Evolutionary conservation across 345 rosid species (phyloP).

Genomic region (Aurinia saxatilis): DNA sequence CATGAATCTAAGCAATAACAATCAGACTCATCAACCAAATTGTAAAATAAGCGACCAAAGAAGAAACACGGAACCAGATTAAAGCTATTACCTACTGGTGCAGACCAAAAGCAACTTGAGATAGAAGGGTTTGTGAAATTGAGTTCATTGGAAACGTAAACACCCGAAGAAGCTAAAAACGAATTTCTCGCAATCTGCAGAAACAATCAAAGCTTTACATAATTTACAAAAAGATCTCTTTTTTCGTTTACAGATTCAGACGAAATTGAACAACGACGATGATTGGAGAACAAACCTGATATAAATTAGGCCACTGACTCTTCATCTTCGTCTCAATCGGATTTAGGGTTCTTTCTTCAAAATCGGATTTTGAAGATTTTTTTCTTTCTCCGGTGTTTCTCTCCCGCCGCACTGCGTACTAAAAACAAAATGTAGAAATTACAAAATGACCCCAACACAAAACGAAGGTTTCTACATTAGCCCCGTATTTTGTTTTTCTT

Average conservation of each 20-base stretch:
- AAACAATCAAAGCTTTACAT: neutral
- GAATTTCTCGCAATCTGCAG: slow-evolving; percentile 19
- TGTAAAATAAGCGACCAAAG: no score
- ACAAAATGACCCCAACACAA: neutral
- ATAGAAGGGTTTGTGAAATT: slow-evolving; percentile 14
- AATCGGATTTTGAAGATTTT: neutral
- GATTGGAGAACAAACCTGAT: slow-evolving; percentile 8
- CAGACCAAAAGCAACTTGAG: slow-evolving; percentile 20
- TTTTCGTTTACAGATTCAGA: no score
- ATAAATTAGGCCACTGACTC: slow-evolving; percentile 22
- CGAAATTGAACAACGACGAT: neutral
- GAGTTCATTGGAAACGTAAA: slow-evolving; percentile 21
- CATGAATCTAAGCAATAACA: neutral
- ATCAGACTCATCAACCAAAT: neutral
- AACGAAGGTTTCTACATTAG: neutral
- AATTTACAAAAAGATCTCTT: no score
- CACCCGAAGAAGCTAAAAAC: slow-evolving; percentile 16
- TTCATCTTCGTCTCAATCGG: slow-evolving; percentile 25
- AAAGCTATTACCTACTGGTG: slow-evolving; percentile 7
- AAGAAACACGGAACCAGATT: neutral
- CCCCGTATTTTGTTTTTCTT: neutral
- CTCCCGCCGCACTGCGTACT: slow-evolving; percentile 7
- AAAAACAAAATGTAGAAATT: neutral
- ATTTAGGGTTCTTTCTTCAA: slow-evolving; percentile 17
- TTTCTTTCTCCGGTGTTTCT: neutral